Percentiles rank a stretch among this genome's conserved stretches.
Conservation (phyloP, 306 rosid species). For the Castanopsis chinensis region DNA sequence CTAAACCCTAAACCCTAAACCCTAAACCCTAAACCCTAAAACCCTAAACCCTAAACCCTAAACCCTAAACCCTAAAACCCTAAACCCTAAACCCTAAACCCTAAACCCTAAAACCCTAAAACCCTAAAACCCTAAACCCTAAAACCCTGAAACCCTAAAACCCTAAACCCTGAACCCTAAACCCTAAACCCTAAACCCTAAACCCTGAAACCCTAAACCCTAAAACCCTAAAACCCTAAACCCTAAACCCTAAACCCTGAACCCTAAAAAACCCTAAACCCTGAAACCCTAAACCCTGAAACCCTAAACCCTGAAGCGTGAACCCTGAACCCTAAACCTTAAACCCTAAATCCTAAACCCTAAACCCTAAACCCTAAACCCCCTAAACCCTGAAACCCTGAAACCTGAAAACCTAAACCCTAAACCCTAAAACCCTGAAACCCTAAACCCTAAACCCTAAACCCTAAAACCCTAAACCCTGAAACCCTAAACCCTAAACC, state of each 20-base stretch:
- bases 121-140: slow-evolving; percentile 9
- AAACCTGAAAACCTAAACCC: not conserved
- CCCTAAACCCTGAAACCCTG: slow-evolving; percentile 15
- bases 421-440: slow-evolving; percentile 12
- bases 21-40: slow-evolving; percentile 10
- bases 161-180: slow-evolving; percentile 19
- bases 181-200: slow-evolving; percentile 15
- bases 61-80: slow-evolving; percentile 16
- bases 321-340: slow-evolving; percentile 25
- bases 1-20: slow-evolving; percentile 7
- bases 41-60: slow-evolving; percentile 19
- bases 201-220: slow-evolving; percentile 7
- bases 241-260: slow-evolving; percentile 13
- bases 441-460: slow-evolving; percentile 15
- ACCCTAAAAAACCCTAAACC: too few species aligned
- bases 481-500: slow-evolving; percentile 20
- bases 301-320: slow-evolving; percentile 21
- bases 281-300: not conserved
- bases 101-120: slow-evolving; percentile 2
- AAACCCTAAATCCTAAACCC: slow-evolving; percentile 18
- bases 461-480: slow-evolving; percentile 21
- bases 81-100: slow-evolving; percentile 9
- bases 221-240: too few species aligned
- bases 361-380: slow-evolving; percentile 16
- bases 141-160: slow-evolving; percentile 17